A percentile compares a stretch with the other conserved stretches of the same genome.
Conservation (phyloP, 805 yeast genomes). For the Myxozyma lipomycoides region DNA sequence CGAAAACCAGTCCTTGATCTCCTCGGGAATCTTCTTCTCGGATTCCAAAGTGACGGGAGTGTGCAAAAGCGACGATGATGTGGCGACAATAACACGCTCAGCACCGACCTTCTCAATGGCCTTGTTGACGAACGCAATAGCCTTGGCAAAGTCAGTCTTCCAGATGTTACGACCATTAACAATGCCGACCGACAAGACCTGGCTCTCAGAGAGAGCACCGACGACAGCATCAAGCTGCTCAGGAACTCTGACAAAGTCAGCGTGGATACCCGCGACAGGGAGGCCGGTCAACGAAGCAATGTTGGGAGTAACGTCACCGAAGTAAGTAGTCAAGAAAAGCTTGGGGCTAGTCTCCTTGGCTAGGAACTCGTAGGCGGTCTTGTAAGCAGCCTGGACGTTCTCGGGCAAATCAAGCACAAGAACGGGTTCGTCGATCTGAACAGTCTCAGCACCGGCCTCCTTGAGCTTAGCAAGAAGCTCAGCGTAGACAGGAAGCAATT, state of each 20-base stretch:
- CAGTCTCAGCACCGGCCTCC: slow-evolving; percentile 90
- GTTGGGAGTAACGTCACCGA: slow-evolving; percentile 98
- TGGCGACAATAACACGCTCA: slow-evolving; percentile 82
- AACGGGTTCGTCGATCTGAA: slow-evolving; percentile 97
- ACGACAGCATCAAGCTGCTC: slow-evolving; percentile 88
- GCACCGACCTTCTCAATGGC: slow-evolving; percentile 83
- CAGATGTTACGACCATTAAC: slow-evolving; percentile 99
- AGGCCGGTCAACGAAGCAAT: slow-evolving; percentile 78
- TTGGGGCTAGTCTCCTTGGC: slow-evolving; percentile 71
- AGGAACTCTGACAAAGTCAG: slow-evolving; percentile 93
- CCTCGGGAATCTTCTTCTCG: slow-evolving; percentile 87
- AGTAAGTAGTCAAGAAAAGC: slow-evolving; percentile 83
- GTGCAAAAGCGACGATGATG: slow-evolving; percentile 95
- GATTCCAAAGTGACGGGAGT: slow-evolving; percentile 94
- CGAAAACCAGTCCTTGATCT: slow-evolving; percentile 93
- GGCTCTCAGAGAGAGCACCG: slow-evolving; percentile 60
- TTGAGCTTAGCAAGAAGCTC: slow-evolving; percentile 82
- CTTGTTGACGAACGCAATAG: slow-evolving; percentile 72
- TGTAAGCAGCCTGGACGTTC: slow-evolving; percentile 77
- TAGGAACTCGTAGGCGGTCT: slow-evolving; percentile 78
- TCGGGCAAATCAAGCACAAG: slow-evolving; percentile 90
- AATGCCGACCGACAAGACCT: slow-evolving; percentile 90
- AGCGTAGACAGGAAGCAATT: slow-evolving; percentile 89
- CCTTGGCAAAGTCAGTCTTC: slow-evolving; percentile 92
- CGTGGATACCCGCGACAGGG: slow-evolving; percentile 94